Evolutionary conservation across 1,284 basidiomycete genomes (phyloP).

Genomic region (Porogramme epimiltina): DNA sequence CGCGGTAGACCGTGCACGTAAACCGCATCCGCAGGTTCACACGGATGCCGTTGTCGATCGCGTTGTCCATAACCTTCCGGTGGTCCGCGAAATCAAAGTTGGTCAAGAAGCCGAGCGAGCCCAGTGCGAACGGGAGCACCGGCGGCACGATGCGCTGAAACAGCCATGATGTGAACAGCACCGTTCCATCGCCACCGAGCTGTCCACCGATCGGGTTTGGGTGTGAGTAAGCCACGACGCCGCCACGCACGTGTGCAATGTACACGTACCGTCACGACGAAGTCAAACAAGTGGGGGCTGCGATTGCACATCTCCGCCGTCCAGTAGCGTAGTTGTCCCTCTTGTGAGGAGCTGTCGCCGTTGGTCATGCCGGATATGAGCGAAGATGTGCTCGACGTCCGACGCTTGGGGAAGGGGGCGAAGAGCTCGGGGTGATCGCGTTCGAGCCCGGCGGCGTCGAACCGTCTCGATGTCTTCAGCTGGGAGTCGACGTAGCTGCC

Average conservation of each 20-base stretch:
- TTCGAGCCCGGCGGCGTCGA: conserved; percentile 90
- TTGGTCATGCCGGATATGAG: conserved; percentile 51
- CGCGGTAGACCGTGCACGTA: conserved; percentile 96
- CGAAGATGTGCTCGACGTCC: conserved; percentile 69
- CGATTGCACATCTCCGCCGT: conserved; percentile 94
- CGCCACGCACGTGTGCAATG: not conserved
- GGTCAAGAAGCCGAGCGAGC: conserved; percentile 97
- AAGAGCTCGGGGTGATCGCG: conserved; percentile 90
- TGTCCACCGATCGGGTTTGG: no score
- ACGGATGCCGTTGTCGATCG: conserved; percentile 91
- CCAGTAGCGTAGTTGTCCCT: conserved; percentile 97
- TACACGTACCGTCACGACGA: conserved; percentile 88
- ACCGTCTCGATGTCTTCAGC: conserved; percentile 88
- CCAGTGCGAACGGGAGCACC: conserved; percentile 96
- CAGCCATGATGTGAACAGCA: conserved; percentile 98
- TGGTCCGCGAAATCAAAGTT: conserved; percentile 96
- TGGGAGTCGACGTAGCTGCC: conserved; percentile 96
- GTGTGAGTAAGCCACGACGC: not conserved
- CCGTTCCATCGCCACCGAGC: conserved; percentile 98
- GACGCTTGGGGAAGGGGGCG: conserved; percentile 71
- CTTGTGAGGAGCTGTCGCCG: conserved; percentile 29
- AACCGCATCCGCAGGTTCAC: conserved; percentile 99
- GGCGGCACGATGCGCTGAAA: conserved; percentile 99
- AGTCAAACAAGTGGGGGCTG: conserved; percentile 94
- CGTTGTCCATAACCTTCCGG: conserved; percentile 85